phyloP scores from a whole-genome alignment of 371 early-diverging fungal genomes.

The Parasitella parasitica region DNA sequence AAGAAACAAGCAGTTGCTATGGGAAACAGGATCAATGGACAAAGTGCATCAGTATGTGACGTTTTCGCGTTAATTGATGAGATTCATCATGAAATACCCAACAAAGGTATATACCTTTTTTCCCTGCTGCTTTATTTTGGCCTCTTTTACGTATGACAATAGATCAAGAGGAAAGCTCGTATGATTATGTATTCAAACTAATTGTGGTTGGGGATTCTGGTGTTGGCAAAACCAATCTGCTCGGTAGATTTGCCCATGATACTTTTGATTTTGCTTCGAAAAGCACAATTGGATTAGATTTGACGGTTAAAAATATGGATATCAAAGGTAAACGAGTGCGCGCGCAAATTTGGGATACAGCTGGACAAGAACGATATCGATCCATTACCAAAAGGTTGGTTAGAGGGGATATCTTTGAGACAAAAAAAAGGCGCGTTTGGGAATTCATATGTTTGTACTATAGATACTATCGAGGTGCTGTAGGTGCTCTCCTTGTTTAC shows the following conservation, averaged over 20 bases:
- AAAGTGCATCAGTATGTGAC: not conserved
- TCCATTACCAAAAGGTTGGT: slow-evolving; percentile 57
- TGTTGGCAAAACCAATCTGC: slow-evolving; percentile 46
- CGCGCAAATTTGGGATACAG: slow-evolving; percentile 88
- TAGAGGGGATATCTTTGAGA: too few relatives aligned
- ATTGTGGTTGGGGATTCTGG: slow-evolving; percentile 41
- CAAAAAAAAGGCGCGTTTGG: too few relatives aligned
- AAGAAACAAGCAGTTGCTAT: not conserved
- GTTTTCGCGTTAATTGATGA: not conserved
- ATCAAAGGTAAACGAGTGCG: slow-evolving; percentile 26
- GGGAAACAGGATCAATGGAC: not conserved
- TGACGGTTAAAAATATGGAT: slow-evolving; percentile 49
- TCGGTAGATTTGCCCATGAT: slow-evolving; percentile 73
- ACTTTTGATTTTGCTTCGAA: slow-evolving; percentile 94
- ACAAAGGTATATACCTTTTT: not conserved
- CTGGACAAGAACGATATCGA: slow-evolving; percentile 71
- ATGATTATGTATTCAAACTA: slow-evolving; percentile 47
- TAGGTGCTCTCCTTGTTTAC: slow-evolving; percentile 33
- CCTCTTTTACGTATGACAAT: slow-evolving; percentile 2
- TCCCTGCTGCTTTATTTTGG: not conserved
- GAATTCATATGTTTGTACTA: not conserved
- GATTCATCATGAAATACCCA: not conserved
- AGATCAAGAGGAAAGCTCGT: slow-evolving; percentile 16
- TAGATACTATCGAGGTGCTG: slow-evolving; percentile 37
- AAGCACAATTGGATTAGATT: slow-evolving; percentile 98